phyloP scores from a whole-genome alignment of 495 filamentous ascomycete species.

The Polyplosphaeria fusca region DNA sequence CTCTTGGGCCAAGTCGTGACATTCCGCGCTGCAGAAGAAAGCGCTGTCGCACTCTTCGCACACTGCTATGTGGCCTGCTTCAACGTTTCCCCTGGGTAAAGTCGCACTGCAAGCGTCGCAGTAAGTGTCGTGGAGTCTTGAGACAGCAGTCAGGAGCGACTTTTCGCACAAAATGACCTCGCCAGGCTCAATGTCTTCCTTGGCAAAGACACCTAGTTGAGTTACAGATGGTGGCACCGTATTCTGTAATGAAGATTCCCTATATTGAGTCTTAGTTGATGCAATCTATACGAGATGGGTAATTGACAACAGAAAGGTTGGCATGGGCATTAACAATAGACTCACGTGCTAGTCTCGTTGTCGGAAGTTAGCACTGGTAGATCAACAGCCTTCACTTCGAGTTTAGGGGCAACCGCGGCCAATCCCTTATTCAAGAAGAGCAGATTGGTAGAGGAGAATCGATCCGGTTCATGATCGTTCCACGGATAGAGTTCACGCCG shows the following conservation, averaged over 20 bases:
- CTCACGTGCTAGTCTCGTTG: not conserved
- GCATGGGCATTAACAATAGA: too few species aligned
- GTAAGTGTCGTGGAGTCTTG: slow-evolving; percentile 64
- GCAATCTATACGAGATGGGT: too few species aligned
- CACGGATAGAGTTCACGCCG: slow-evolving; percentile 90
- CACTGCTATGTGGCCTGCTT: slow-evolving; percentile 36
- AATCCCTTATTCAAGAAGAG: slow-evolving; percentile 38
- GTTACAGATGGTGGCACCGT: not conserved
- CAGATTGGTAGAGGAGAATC: slow-evolving; percentile 67
- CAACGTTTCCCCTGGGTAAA: slow-evolving; percentile 55
- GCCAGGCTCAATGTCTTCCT: slow-evolving; percentile 26
- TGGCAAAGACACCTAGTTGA: slow-evolving; percentile 33
- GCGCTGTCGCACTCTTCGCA: slow-evolving; percentile 78
- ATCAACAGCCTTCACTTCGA: slow-evolving; percentile 26
- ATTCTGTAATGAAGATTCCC: too few species aligned
- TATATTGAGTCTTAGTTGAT: slow-evolving; percentile 1
- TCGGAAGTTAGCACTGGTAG: slow-evolving; percentile 18
- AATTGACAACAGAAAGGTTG: too few species aligned
- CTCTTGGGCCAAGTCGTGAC: slow-evolving; percentile 65
- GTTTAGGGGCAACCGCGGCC: slow-evolving; percentile 19
- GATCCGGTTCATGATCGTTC: slow-evolving; percentile 85
- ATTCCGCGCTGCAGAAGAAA: slow-evolving; percentile 78
- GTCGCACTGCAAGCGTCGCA: slow-evolving; percentile 80
- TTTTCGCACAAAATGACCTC: slow-evolving; percentile 29
- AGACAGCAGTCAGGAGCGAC: slow-evolving; percentile 27